Evolutionary conservation across 108 stramenopile species (phyloP).

Genomic region (Aureococcus anophagefferens): DNA sequence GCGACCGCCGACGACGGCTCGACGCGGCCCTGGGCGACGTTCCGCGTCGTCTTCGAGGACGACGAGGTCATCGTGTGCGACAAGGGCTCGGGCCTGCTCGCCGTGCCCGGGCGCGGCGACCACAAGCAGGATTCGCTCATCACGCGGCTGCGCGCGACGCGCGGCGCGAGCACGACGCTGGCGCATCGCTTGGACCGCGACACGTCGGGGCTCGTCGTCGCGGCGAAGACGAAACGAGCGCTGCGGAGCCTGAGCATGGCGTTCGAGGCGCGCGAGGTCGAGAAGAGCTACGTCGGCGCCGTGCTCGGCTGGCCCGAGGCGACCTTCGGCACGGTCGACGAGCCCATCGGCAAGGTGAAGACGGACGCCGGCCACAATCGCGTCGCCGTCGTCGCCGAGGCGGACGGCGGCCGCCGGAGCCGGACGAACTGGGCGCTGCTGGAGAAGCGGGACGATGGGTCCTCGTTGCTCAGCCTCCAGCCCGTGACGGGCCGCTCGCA

Average conservation of each 20-base stretch:
- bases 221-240: background rate
- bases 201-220: slow-evolving; percentile 2
- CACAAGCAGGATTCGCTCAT: background rate
- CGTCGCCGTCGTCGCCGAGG: background rate
- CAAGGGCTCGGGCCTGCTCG: slow-evolving; percentile 8
- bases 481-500: slow-evolving; percentile 11
- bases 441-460: background rate
- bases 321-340: background rate
- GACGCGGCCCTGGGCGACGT: background rate
- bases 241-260: background rate
- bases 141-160: background rate
- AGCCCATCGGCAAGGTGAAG: background rate
- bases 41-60: slow-evolving; percentile 1
- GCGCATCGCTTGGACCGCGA: slow-evolving; percentile 5
- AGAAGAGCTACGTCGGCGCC: slow-evolving; percentile 3
- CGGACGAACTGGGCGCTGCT: background rate
- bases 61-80: slow-evolving; percentile 6
- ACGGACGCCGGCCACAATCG: background rate
- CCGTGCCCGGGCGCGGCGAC: background rate
- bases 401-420: background rate
- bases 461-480: background rate
- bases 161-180: background rate
- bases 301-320: background rate
- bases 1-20: background rate
- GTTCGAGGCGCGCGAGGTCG: background rate